Evolutionary conservation across 225 moss, liverwort and hornwort genomes (phyloP).

Genomic region (Climacium dendroides): DNA sequence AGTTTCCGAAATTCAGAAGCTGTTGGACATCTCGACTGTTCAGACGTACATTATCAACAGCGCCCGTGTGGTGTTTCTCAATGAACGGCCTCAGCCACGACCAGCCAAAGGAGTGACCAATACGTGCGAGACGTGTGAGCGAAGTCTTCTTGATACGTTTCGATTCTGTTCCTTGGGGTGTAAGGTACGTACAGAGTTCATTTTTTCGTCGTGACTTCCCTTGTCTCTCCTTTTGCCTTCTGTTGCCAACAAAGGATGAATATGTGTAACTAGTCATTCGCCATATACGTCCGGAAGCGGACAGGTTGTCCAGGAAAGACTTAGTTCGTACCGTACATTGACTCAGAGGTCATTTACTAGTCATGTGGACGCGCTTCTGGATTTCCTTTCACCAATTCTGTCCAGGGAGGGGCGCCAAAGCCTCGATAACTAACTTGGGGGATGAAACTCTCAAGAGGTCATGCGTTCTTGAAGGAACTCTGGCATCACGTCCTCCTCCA

Average conservation of each 20-base stretch:
- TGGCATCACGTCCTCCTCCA: background rate
- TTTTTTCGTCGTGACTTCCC: background rate
- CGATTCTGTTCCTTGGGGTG: constrained; percentile 98
- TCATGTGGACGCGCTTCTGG: background rate
- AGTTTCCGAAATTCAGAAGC: constrained; percentile 87
- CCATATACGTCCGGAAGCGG: background rate
- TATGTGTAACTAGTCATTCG: background rate
- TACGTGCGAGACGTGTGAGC: constrained; percentile 93
- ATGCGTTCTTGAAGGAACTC: background rate
- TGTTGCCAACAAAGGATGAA: background rate
- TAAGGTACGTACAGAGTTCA: constrained; percentile 55
- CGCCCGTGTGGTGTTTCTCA: constrained; percentile 92
- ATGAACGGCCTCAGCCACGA: constrained; percentile 90
- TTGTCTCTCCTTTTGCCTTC: background rate
- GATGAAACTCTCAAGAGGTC: background rate
- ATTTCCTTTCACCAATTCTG: background rate
- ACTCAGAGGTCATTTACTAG: background rate
- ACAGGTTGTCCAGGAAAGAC: background rate
- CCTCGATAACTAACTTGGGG: background rate
- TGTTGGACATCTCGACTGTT: constrained; percentile 82
- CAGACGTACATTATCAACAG: constrained; percentile 99
- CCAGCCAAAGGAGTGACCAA: constrained; percentile 96
- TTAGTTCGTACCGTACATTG: background rate
- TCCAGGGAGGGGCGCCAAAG: background rate
- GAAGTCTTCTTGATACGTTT: constrained; percentile 86